These are phyloP conservation scores for Russula brevipes DNA, from an alignment of 768 basidiomycete species.

Conservation along the genomic window DNA sequence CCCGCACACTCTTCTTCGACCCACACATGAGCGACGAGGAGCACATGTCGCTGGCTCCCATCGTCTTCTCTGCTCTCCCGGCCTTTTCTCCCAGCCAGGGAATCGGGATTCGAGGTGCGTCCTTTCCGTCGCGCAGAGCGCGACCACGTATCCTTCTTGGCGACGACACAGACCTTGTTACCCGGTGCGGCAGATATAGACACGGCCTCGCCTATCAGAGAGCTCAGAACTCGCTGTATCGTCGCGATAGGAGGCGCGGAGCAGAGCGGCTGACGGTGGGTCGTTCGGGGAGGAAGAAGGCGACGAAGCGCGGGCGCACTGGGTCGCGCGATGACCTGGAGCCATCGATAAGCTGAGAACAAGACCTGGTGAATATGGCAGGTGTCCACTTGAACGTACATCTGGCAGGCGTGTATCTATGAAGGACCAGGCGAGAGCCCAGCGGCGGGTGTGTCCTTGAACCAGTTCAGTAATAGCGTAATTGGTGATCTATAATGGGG, in stretches of 20 bases:
- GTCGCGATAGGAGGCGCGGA: conserved; percentile 25
- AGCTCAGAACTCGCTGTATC: conserved; percentile 33
- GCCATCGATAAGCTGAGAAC: conserved; percentile 32
- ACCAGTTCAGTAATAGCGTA: conserved; percentile 81
- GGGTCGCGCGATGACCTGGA: conserved; percentile 37
- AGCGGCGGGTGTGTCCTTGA: conserved; percentile 87
- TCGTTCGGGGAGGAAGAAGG: conserved; percentile 57
- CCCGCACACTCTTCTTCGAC: conserved; percentile 13
- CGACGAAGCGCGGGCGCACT: conserved; percentile 41
- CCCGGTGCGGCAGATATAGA: conserved; percentile 5
- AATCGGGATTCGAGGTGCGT: background rate
- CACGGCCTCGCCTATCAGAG: conserved; percentile 32
- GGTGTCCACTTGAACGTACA: conserved; percentile 43
- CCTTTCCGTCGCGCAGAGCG: conserved; percentile 52
- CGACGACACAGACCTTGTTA: conserved; percentile 7
- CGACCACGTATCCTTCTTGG: conserved; percentile 56
- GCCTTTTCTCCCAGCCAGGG: background rate
- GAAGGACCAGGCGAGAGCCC: conserved; percentile 89
- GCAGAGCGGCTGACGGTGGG: conserved; percentile 39
- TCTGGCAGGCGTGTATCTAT: conserved; percentile 62
- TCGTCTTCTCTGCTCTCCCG: background rate
- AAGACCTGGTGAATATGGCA: background rate
- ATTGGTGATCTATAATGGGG: conserved; percentile 60
- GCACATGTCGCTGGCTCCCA: background rate
- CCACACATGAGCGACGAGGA: conserved; percentile 29